These are phyloP conservation scores for Colletotrichum sidae DNA, from an alignment of 2,329 filamentous ascomycete species.

Conservation along the genomic window DNA sequence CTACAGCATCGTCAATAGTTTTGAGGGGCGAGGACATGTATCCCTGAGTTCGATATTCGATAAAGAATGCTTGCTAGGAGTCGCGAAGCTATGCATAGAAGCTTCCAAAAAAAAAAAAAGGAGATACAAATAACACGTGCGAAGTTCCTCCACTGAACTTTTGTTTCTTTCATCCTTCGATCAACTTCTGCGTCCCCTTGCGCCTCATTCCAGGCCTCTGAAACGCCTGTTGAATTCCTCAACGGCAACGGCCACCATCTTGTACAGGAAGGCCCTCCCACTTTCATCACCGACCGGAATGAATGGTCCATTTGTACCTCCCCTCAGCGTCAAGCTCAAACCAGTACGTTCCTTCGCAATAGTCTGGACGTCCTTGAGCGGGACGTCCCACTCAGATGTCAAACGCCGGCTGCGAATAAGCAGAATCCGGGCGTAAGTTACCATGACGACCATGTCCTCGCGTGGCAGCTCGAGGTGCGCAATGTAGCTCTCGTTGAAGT, in stretches of 20 bases:
- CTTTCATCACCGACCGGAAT: constrained; percentile 93
- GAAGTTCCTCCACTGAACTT: background rate
- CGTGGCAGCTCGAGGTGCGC: constrained; percentile 92
- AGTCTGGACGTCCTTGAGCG: constrained; percentile 94
- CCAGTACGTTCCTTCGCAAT: constrained; percentile 97
- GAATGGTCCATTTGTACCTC: constrained; percentile 93
- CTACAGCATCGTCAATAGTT: too few species aligned
- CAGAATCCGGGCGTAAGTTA: constrained; percentile 89
- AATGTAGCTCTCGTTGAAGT: constrained; percentile 98
- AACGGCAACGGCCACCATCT: constrained; percentile 73
- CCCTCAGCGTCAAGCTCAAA: constrained; percentile 87
- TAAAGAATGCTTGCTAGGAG: constrained; percentile 23
- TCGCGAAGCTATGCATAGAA: constrained; percentile 21
- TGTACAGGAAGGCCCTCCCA: constrained; percentile 71
- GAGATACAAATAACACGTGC: background rate
- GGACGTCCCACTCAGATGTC: constrained; percentile 94
- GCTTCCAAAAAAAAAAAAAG: constrained; percentile 3
- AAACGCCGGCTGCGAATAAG: constrained; percentile 88
- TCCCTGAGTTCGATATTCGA: background rate
- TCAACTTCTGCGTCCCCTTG: background rate
- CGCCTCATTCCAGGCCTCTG: constrained; percentile 52
- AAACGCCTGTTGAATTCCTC: constrained; percentile 76
- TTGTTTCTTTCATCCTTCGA: background rate
- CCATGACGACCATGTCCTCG: constrained; percentile 89
- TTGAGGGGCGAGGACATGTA: too few species aligned